Evolutionary conservation across 1,139 yeast species (phyloP).

Genomic region (Lodderomyces theae): DNA sequence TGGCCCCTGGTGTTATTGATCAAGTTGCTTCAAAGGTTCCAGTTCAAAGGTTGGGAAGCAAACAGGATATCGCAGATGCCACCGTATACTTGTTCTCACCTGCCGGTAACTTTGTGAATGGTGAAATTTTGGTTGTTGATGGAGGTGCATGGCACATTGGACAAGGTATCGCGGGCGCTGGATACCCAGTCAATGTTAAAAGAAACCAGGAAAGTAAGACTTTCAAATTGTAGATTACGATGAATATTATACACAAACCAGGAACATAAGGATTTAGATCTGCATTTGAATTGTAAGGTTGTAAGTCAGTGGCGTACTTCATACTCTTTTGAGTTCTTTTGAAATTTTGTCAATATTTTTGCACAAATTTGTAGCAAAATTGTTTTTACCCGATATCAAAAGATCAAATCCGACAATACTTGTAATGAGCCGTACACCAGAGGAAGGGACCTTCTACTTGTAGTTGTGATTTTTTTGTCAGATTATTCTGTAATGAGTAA

Average conservation of each 20-base stretch:
- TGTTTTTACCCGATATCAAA: no score
- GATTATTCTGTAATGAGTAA: no score
- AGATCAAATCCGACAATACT: no score
- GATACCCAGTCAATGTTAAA: constrained; percentile 35
- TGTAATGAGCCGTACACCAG: no score
- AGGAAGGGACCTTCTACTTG: no score
- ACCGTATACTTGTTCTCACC: constrained; percentile 78
- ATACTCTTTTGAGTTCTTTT: no score
- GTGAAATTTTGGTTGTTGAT: constrained; percentile 76
- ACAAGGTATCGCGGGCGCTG: constrained; percentile 21
- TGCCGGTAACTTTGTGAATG: constrained; percentile 73
- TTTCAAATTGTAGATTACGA: constrained; percentile 15
- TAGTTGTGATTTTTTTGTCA: no score
- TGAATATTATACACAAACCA: no score
- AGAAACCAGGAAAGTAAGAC: constrained; percentile 9
- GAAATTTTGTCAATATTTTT: no score
- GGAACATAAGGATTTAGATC: not conserved
- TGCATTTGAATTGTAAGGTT: not conserved
- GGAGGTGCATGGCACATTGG: constrained; percentile 81
- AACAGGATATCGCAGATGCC: constrained; percentile 79
- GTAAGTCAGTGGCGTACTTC: no score
- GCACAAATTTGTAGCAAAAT: no score
- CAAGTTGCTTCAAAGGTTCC: constrained; percentile 48
- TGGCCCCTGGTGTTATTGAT: constrained; percentile 23
- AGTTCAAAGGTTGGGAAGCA: constrained; percentile 67